Evolutionary conservation across 306 rosid genomes (phyloP), one percentile per base, ranked within the genome.

Genomic region (Argentina anserina): DNA sequence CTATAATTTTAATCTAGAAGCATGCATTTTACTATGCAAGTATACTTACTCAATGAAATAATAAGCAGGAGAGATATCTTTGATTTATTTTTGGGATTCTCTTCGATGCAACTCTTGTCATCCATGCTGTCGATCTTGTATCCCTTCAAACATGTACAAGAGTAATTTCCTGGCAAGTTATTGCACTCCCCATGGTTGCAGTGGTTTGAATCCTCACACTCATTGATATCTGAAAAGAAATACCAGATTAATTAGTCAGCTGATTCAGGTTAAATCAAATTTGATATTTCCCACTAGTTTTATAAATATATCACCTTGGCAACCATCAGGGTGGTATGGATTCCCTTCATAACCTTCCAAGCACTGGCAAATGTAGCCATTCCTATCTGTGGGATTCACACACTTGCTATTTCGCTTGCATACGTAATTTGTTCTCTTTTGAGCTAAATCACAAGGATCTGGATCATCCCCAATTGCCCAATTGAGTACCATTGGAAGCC

Each of bases 201-300:
- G 41, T 3, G 15, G 33, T 53, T 52, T 21, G 43, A 2, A 63
- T 9, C 52, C 20, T 34, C 53, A 65, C 65, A 70, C 36, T 70
- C 74, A 7, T 70, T 50, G 53, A 53, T 70, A 52, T 70, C 74
- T 70, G 76, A 72, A 61, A 61, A 12, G 62, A 46, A 46, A 17
- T 42, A 42, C 15, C 53, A 14, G 20, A 15, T 14, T 45, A 45
- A n/a, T 15, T 15, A 15, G 4, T 15, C 50, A 45, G 50, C 0
- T 45, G 7, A 45, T 45, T 45, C 50, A 45, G n/a, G n/a, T 42
- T 42, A 41, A 41, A 41, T 11, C 6, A 5, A 45, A 45, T 45
- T 45, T 14, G 20, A 4, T 15, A 45, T 45, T 45, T 45, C 50
- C n/a, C 50, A 45, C 1, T 3, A 4, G 50, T 45, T 45, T 0